Base-by-base conservation (phyloP, 176 grass and related monocot genomes). In the Oropetium thomaeum region DNA sequence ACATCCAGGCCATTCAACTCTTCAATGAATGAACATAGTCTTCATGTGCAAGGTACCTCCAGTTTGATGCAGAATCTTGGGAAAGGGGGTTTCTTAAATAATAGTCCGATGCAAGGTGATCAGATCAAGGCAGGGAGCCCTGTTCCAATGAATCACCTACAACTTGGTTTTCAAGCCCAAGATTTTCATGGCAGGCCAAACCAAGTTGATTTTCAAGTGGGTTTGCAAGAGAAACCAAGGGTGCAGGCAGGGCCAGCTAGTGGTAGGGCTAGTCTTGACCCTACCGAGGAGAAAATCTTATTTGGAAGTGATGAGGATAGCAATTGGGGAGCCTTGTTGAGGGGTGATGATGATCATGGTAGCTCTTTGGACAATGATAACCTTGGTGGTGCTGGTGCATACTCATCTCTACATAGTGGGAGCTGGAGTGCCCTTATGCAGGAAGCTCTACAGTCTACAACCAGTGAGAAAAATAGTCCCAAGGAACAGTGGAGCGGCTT, bases 381-480 rank as follows among this genome's bases (percentile, higher is more conserved):
- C 61, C 70, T 77, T 74, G 86, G 88, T 53, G 81, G 86, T 55
- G 75, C 80, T 75, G 81, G 86, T 55, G 79, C 80, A 67, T 81
- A 86, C 63, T 79, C 90, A 74, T 91, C 95, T 81, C 41, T 88
- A 26, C 88, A 92, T 75, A 89, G 90, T 68, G 91, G 95, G 67
- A 98, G 91, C 61, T 98, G 95, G 95, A 98, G 95, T 71, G 95
- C 95, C 42, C 91, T 98, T 73, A 94, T 98, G 95, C 95, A 98
- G 81, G 91, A 98, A 35, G 91, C 95, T 1, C 58, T 98, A 62
- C 88, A 98, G 74, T 85, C 79, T 75, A 89, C 91, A 42, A 87
- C 81, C 74, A 98, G 89, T 84, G 87, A 94, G 19, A 87, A 87
- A 27, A 87, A 87, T 70, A 87, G 69, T 72, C 74, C 86, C 26